These are phyloP conservation scores for Takashimella koratensis DNA, from an alignment of 1,284 basidiomycete species.

Conservation along the genomic window DNA sequence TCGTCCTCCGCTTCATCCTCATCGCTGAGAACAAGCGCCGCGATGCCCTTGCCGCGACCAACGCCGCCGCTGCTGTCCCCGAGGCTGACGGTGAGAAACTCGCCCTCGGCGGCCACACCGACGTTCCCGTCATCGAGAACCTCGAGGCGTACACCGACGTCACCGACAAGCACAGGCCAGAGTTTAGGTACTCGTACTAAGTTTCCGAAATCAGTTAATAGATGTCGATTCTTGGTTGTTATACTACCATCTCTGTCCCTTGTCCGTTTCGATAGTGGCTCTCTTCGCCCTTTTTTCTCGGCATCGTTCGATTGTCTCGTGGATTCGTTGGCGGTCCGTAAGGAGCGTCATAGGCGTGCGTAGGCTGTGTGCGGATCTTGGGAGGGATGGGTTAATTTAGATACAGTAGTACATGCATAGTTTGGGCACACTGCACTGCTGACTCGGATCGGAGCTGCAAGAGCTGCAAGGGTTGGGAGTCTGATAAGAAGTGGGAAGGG, in stretches of 20 bases:
- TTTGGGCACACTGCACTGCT: too few relatives aligned
- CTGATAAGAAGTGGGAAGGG: too few relatives aligned
- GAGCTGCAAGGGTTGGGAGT: too few relatives aligned
- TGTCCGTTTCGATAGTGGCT: too few relatives aligned
- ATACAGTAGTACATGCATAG: too few relatives aligned
- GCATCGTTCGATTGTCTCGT: too few relatives aligned
- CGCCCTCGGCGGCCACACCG: not conserved
- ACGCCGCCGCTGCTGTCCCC: not conserved
- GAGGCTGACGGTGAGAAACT: not conserved
- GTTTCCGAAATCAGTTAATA: not conserved
- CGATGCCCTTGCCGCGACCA: conserved; percentile 12
- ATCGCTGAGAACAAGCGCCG: conserved; percentile 42
- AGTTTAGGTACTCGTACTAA: conserved; percentile 35
- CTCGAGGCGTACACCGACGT: conserved; percentile 23
- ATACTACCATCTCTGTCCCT: too few relatives aligned
- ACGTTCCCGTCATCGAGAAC: not conserved
- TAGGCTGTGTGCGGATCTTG: too few relatives aligned
- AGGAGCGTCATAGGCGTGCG: not conserved
- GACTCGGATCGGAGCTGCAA: too few relatives aligned
- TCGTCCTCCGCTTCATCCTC: conserved; percentile 42
- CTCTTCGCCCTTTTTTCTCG: too few relatives aligned
- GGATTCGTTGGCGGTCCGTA: not conserved
- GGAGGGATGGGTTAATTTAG: too few relatives aligned
- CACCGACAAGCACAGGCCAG: conserved; percentile 34
- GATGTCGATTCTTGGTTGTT: too few relatives aligned